A percentile compares a stretch with the other conserved stretches of the same genome.
phyloP scores from a whole-genome alignment of 345 rosid species.

The Angophora floribunda region DNA sequence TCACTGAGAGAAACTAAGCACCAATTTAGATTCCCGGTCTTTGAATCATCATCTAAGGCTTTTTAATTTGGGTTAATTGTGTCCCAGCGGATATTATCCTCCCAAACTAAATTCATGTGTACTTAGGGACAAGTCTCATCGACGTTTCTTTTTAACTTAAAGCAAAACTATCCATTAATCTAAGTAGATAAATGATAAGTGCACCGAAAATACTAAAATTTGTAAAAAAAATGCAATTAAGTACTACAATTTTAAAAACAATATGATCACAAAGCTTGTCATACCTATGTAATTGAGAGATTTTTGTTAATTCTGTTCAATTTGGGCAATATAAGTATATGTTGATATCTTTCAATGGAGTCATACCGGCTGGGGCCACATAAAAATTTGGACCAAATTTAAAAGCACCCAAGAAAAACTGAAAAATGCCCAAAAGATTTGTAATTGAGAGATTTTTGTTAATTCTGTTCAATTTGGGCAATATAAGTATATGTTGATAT shows the following conservation, averaged over 20 bases:
- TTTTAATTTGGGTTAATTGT: not conserved
- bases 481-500: too few relatives aligned
- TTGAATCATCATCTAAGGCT: not conserved
- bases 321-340: too few relatives aligned
- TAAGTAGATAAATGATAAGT: not conserved
- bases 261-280: too few relatives aligned
- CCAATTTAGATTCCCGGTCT: not conserved
- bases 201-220: not conserved
- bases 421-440: not conserved
- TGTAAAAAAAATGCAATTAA: not conserved
- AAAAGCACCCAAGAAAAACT: too few relatives aligned
- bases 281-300: too few relatives aligned
- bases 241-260: not conserved
- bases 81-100: not conserved
- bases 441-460: too few relatives aligned
- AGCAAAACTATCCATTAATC: not conserved
- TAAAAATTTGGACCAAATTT: too few relatives aligned
- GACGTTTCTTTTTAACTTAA: not conserved
- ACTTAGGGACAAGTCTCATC: not conserved
- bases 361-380: too few relatives aligned
- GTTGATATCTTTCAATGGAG: too few relatives aligned
- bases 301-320: too few relatives aligned
- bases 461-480: too few relatives aligned
- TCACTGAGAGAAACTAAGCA: not conserved
- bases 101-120: not conserved